These are phyloP conservation scores for Pythium folliculosum DNA, from an alignment of 352 stramenopile genomes.

Conservation along the genomic window DNA sequence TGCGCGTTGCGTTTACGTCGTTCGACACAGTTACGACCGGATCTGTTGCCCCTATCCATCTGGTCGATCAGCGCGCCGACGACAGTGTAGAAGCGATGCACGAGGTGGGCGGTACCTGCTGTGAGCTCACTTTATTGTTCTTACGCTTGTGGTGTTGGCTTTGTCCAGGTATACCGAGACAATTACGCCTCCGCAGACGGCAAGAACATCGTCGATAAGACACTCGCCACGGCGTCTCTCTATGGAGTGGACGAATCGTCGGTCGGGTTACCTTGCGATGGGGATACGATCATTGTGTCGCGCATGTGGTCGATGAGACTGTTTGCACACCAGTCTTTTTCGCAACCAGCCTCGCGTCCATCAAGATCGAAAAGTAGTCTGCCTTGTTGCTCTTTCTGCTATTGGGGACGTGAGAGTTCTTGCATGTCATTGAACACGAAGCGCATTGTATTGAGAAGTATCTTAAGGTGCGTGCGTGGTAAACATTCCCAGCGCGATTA, in stretches of 20 bases:
- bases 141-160: neutral
- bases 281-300: neutral
- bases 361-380: constrained; percentile 5
- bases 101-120: neutral
- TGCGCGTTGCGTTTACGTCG: constrained; percentile 6
- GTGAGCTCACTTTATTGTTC: neutral
- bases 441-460: neutral
- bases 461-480: neutral
- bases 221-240: constrained; percentile 1
- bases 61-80: neutral
- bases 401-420: no score
- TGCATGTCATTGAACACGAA: neutral
- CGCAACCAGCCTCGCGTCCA: neutral
- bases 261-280: neutral
- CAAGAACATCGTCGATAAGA: constrained; percentile 1
- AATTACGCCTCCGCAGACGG: neutral
- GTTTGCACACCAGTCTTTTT: neutral
- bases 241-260: constrained; percentile 6
- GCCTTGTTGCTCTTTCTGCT: no score
- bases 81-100: constrained; percentile 6
- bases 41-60: constrained; percentile 2
- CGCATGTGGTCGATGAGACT: constrained; percentile 5
- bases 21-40: neutral
- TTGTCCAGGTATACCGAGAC: constrained; percentile 2
- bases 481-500: neutral